Evolutionary conservation across 495 filamentous ascomycete species (phyloP), one percentile per base, ranked within the genome.

Genomic region (Pyronema domesticum): DNA sequence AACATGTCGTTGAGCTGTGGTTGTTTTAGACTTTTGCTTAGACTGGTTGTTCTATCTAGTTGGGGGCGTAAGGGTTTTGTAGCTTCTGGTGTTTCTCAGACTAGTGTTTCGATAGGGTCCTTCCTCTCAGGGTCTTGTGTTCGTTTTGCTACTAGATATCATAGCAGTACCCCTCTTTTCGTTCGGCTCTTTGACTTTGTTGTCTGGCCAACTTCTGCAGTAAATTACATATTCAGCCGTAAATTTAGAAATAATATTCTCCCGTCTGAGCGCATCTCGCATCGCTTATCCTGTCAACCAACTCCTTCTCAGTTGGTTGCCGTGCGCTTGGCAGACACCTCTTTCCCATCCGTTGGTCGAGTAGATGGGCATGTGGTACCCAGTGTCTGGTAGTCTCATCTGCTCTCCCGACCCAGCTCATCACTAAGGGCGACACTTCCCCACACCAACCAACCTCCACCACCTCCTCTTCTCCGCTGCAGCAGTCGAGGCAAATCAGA

Each of bases 1-100:
- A 68, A 52, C 68, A 77, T 53, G 60, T 78, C 7, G 72, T 73
- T 40, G 15, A 43, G 19, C 9, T 53, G 19, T 53, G 50, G 50
- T 43, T 53, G 15, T 53, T 53, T 33, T 50, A 50, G 47, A 36
- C n/a, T 42, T 42, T 42, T 17, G 45, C n/a, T 47, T 47, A 10
- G 18, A 19, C 18, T 10, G 14, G 17, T 19, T 47, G 45, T 47
- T 47, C 3, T 7, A 30, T 30, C 23, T 30, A 30, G 23, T 30
- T 30, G 23, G 23, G 23, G 23, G 23, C 23, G 23, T 30, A 30
- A 30, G 23, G 23, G 23, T 30, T 30, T 30, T 30, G 23, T 30
- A 30, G 23, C 23, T 30, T 30, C 23, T 30, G 23, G 23, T 30
- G 23, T 30, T 30, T 30, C 23, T 30, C 23, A 30, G 23, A 30